These are phyloP conservation scores for Emiliania huxleyi DNA, from an alignment of 78 protist species.

Conservation along the genomic window DNA sequence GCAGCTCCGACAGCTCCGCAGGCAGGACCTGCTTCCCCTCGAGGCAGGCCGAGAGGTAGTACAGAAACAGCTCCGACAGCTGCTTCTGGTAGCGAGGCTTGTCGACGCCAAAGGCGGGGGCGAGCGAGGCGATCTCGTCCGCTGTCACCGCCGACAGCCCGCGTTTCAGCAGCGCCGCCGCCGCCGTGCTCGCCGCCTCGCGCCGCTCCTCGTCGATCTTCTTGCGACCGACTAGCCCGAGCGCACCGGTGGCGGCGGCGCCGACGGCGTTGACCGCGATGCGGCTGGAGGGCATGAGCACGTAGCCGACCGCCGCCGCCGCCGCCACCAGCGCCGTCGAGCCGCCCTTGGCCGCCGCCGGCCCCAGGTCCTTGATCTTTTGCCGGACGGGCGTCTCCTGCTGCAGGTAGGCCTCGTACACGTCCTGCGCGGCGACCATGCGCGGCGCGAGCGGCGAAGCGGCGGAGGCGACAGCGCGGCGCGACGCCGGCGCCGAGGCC, in stretches of 20 bases:
- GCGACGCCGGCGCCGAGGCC: no score
- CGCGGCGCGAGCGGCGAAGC: no score
- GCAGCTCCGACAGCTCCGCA: not conserved
- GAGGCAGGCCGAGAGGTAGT: not conserved
- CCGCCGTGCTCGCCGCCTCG: not conserved
- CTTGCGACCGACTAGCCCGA: not conserved
- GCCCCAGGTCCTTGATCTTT: not conserved
- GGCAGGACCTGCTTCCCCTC: not conserved
- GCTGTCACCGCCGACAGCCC: not conserved
- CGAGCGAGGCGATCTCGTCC: not conserved
- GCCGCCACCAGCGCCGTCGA: not conserved
- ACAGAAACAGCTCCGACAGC: not conserved
- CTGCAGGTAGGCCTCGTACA: not conserved
- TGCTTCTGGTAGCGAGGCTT: not conserved
- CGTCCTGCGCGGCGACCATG: not conserved
- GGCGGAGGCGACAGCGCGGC: no score
- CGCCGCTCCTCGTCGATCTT: not conserved
- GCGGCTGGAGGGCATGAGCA: not conserved
- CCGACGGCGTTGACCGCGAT: not conserved
- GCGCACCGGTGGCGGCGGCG: not conserved
- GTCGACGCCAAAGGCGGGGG: not conserved
- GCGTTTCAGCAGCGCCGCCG: not conserved
- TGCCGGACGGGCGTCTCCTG: not conserved
- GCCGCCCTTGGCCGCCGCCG: not conserved
- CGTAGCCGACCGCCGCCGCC: not conserved